Evolutionary conservation across 2,329 filamentous ascomycete species (phyloP).

Genomic region (Colletotrichum sp.): DNA sequence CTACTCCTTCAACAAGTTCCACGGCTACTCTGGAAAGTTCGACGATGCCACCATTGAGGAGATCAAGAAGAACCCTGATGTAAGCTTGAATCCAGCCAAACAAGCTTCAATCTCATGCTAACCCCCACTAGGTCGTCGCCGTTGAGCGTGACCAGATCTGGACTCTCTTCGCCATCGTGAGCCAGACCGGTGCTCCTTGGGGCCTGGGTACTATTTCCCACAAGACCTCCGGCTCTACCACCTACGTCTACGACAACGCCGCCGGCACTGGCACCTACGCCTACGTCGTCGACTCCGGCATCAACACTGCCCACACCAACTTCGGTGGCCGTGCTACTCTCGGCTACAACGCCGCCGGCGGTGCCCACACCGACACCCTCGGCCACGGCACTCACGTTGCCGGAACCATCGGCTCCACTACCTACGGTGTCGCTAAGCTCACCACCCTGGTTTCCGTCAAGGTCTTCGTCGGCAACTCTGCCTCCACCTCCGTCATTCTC

Average conservation of each 20-base stretch:
- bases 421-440: constrained; percentile 51
- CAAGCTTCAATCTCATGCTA: neutral
- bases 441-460: constrained; percentile 48
- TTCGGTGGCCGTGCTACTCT: constrained; percentile 48
- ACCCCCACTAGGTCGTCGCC: constrained; percentile 31
- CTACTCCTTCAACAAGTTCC: constrained; percentile 34
- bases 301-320: constrained; percentile 49
- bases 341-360: constrained; percentile 40
- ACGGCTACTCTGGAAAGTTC: constrained; percentile 49
- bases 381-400: constrained; percentile 55
- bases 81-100: constrained; percentile 26
- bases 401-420: constrained; percentile 48
- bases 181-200: constrained; percentile 43
- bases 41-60: constrained; percentile 43
- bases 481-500: constrained; percentile 33
- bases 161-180: constrained; percentile 28
- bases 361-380: constrained; percentile 37
- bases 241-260: constrained; percentile 45
- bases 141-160: constrained; percentile 35
- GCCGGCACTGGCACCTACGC: constrained; percentile 47
- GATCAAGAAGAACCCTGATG: constrained; percentile 43
- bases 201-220: constrained; percentile 51
- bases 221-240: constrained; percentile 33
- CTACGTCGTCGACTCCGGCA: constrained; percentile 63
- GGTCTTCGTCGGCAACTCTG: constrained; percentile 41